Percentiles rank a stretch among this genome's conserved stretches.
Evolutionary conservation across 73 alveolate genomes (phyloP).

Genomic region (Tetrahymena elliotti): DNA sequence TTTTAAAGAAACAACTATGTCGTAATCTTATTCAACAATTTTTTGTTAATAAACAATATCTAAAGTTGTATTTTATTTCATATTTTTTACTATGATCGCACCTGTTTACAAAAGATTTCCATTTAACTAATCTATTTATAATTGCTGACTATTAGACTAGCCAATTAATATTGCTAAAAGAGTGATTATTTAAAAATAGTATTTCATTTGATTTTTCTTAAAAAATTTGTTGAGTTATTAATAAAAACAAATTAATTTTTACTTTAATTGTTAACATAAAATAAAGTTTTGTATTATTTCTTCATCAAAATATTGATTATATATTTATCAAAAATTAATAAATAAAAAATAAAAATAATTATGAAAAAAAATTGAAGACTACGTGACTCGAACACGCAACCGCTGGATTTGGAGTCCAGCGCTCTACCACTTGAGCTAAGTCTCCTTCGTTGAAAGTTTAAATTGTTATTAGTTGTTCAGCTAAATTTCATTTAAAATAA

Average conservation of each 20-base stretch:
- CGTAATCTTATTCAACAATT: background rate
- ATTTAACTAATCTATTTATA: background rate
- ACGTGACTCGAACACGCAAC: constrained; percentile 53
- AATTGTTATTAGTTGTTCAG: background rate
- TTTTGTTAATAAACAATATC: background rate
- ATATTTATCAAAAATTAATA: no score
- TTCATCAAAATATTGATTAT: no score
- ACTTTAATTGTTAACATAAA: no score
- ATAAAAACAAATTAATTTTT: no score
- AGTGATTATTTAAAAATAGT: background rate
- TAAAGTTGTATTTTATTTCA: background rate
- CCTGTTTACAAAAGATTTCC: background rate
- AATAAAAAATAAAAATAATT: no score
- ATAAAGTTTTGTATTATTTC: no score
- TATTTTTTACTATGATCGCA: background rate
- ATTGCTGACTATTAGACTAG: background rate
- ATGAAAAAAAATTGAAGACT: constrained; percentile 36
- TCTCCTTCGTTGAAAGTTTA: constrained; percentile 5
- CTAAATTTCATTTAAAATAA: background rate
- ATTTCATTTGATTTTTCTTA: background rate
- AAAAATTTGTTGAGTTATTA: no score
- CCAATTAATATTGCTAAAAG: background rate
- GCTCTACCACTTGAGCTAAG: constrained; percentile 54
- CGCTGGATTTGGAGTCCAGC: constrained; percentile 52
- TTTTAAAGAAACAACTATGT: background rate